A percentile compares a stretch with the other conserved stretches of the same genome.
Conservation (phyloP, 2,329 filamentous ascomycete species). For the Aspergillus neoniger region DNA sequence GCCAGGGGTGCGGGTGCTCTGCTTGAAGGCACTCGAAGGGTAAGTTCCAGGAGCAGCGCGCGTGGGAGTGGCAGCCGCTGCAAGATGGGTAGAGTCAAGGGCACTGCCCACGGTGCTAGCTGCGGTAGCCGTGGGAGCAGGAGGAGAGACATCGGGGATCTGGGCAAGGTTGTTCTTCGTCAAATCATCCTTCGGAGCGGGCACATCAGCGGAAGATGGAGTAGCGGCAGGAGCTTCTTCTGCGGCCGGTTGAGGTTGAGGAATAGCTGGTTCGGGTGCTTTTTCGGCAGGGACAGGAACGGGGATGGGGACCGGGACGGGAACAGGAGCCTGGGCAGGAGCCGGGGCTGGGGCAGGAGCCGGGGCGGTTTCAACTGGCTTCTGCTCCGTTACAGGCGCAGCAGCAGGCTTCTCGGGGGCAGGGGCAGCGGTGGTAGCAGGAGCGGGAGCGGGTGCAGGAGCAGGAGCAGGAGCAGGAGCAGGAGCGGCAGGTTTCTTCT, state of each 20-base stretch:
- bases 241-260: constrained; percentile 26
- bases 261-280: constrained; percentile 34
- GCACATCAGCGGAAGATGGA: constrained; percentile 51
- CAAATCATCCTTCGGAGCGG: constrained; percentile 76
- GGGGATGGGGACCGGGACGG: constrained; percentile 28
- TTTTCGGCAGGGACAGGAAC: constrained; percentile 45
- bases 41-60: constrained; percentile 70
- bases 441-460: neutral
- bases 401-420: constrained; percentile 34
- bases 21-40: constrained; percentile 76
- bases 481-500: constrained; percentile 51
- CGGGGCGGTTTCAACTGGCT: constrained; percentile 1
- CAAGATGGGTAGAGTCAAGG: constrained; percentile 68
- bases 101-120: constrained; percentile 89
- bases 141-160: constrained; percentile 77
- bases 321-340: constrained; percentile 23
- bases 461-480: constrained; percentile 28
- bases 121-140: constrained; percentile 76
- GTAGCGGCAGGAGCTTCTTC: constrained; percentile 43
- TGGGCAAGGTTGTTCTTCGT: constrained; percentile 92
- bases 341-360: neutral
- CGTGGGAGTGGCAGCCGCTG: constrained; percentile 52
- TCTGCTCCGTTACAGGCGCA: constrained; percentile 15
- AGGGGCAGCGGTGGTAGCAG: constrained; percentile 5
- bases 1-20: constrained; percentile 71